Evolutionary conservation across 2,329 filamentous ascomycete species (phyloP), one percentile per base, ranked within the genome.

Genomic region (Ceratocystis huliohia): DNA sequence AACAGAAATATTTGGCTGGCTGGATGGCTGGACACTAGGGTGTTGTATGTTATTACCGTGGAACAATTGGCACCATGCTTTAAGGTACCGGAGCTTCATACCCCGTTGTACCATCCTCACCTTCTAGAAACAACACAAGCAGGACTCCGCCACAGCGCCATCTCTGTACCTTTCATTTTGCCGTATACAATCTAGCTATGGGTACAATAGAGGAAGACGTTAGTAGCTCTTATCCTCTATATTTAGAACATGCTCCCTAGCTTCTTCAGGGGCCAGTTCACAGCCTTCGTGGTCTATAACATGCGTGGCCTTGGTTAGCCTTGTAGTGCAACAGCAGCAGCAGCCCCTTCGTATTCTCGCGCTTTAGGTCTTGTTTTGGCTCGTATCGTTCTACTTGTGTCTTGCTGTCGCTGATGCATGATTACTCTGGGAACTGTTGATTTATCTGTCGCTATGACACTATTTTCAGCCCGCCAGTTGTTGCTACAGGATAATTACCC

Each of bases 11-110:
- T 33, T 61, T 33, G 56, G 56, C 56, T 61, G 25, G 56, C 25
- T 59, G 56, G 56, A 30, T 59, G 56, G 56, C 22, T 41, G 56
- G 56, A 61, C 59, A 45, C 57, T 20, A 62, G 59, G 59, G 33
- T 45, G 48, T 2, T 20, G 46, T 48, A 48, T 48, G 17, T 48
- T 48, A 48, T 25, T 50, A 22, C 48, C 22, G 48, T 50, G 8
- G n/a, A 48, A 48, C 46, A 48, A 20, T 48, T 48, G 46, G 20
- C 46, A 48, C 33, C 33, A 37, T 10, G 10, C 33, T 37, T 8
- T 8, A 13, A 37, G 3, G 37, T 5, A 41, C 37, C 37, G 37
- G 15, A 1, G 37, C 37, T 41, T 41, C 37, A 41, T 15, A 48
- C 46, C 15, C n/a, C 46, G 10, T 48, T 10, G 46, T 17, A 48